These are phyloP conservation scores for Nigrospora oryzae DNA, from an alignment of 2,329 filamentous ascomycete species.

Conservation along the genomic window DNA sequence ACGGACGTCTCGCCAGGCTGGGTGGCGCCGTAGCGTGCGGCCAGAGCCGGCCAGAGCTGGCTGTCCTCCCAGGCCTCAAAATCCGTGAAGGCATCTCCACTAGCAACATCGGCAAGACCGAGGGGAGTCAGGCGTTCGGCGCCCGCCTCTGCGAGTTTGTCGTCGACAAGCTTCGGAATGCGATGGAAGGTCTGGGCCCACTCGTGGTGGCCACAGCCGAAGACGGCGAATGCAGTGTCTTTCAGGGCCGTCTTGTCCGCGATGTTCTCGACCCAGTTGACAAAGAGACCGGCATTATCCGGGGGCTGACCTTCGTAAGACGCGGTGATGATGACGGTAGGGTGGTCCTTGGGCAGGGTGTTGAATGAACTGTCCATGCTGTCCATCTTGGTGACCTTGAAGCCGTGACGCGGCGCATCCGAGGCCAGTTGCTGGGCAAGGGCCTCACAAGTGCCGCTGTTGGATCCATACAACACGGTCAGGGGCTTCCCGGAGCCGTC, in stretches of 20 bases:
- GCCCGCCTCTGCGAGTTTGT: constrained; percentile 38
- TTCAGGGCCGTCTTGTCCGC: constrained; percentile 37
- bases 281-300: constrained; percentile 48
- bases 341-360: constrained; percentile 37
- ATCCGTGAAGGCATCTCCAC: constrained; percentile 42
- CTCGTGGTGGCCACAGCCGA: constrained; percentile 44
- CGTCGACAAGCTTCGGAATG: constrained; percentile 51
- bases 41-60: neutral
- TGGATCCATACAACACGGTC: constrained; percentile 65
- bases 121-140: constrained; percentile 28
- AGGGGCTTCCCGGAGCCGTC: constrained; percentile 31
- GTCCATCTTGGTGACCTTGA: constrained; percentile 41
- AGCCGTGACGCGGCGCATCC: constrained; percentile 52
- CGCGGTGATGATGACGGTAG: constrained; percentile 44
- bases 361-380: constrained; percentile 44
- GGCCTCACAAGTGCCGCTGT: constrained; percentile 66
- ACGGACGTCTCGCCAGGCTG: neutral
- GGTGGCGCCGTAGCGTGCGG: neutral
- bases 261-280: constrained; percentile 43
- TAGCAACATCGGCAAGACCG: constrained; percentile 43
- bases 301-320: constrained; percentile 50
- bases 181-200: constrained; percentile 45
- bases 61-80: constrained; percentile 43
- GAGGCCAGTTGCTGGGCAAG: constrained; percentile 56
- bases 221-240: constrained; percentile 45